Percentiles rank a stretch among this genome's conserved stretches.
Evolutionary conservation across 78 protist species (phyloP).

Genomic region (Pelomyxa schiedti): DNA sequence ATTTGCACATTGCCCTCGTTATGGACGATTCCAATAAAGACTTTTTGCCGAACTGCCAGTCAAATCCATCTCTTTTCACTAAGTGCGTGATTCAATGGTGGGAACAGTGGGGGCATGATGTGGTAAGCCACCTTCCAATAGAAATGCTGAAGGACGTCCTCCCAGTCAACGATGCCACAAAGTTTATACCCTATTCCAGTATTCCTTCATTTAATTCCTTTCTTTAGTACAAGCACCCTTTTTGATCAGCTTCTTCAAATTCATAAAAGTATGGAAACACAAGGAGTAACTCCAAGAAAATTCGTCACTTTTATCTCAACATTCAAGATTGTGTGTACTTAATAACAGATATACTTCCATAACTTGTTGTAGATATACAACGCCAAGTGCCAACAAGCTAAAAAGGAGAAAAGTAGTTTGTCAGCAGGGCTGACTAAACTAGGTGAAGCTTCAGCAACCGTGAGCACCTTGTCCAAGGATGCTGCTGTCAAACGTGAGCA

Average conservation of each 20-base stretch:
- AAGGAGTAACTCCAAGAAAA: conserved; percentile 24
- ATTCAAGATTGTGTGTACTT: background rate
- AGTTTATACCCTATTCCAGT: too few species aligned
- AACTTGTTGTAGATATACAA: too few species aligned
- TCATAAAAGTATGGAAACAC: background rate
- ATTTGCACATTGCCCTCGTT: conserved; percentile 51
- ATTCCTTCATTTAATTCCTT: background rate
- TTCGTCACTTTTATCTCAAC: conserved; percentile 9
- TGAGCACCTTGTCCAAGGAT: conserved; percentile 37
- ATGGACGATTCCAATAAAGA: conserved; percentile 41
- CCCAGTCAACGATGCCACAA: background rate
- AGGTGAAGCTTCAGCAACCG: conserved; percentile 34
- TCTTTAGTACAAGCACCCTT: background rate
- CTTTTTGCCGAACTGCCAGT: conserved; percentile 36
- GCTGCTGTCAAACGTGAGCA: conserved; percentile 28
- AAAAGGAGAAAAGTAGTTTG: background rate
- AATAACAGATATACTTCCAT: too few species aligned
- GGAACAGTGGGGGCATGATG: conserved; percentile 26
- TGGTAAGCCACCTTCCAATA: conserved; percentile 7
- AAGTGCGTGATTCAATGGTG: conserved; percentile 43
- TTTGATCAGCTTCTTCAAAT: background rate
- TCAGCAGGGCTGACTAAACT: conserved; percentile 42
- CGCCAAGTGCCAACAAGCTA: background rate
- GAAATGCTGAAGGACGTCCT: background rate
- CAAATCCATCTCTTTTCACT: conserved; percentile 76